Conservation (phyloP, 345 rosid species). For the Sapria himalayana region DNA sequence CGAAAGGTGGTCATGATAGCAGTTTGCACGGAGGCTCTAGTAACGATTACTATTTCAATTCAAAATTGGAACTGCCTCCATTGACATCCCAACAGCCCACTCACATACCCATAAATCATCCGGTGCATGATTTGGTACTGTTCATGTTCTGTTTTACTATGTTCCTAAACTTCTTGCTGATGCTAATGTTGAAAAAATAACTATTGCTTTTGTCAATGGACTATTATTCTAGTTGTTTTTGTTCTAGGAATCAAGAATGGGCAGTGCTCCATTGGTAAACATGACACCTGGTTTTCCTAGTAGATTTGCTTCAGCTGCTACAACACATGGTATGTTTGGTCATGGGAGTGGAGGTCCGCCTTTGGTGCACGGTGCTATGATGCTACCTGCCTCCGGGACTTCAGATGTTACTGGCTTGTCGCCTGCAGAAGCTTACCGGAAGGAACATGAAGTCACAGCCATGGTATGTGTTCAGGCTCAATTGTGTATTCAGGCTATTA, state of each 20-base stretch:
- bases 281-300: constrained; percentile 20
- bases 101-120: constrained; percentile 16
- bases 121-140: neutral
- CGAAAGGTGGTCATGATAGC: constrained; percentile 29
- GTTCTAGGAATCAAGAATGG: constrained; percentile 36
- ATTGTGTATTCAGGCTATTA: no score
- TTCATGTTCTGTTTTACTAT: no score
- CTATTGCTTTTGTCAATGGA: neutral
- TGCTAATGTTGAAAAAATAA: no score
- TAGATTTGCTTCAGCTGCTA: constrained; percentile 22
- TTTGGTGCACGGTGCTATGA: constrained; percentile 25
- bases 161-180: no score
- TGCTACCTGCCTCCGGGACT: constrained; percentile 29
- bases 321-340: constrained; percentile 24
- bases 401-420: constrained; percentile 29
- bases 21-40: constrained; percentile 36
- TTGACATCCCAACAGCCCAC: constrained; percentile 37
- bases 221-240: neutral
- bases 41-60: constrained; percentile 27
- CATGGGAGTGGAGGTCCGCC: constrained; percentile 22
- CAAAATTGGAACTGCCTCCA: constrained; percentile 34
- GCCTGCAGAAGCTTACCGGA: constrained; percentile 50
- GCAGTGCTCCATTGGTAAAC: constrained; percentile 27
- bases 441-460: constrained; percentile 76
- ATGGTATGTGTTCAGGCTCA: constrained; percentile 27